Conservation (phyloP, 2,329 filamentous ascomycete genomes). For the Gremmenia infestans region DNA sequence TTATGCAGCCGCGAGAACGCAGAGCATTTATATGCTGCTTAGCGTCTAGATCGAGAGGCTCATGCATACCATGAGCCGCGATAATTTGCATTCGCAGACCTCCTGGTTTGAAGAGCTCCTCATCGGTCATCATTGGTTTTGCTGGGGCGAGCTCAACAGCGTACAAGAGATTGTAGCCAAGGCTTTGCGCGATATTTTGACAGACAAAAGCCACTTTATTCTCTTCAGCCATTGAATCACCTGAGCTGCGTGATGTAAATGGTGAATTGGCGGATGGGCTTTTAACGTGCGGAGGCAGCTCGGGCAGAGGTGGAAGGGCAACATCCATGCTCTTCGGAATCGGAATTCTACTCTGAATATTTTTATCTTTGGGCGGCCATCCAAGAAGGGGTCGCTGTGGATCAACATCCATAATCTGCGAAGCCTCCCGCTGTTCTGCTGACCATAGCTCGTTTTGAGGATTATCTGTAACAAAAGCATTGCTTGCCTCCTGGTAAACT, state of each 20-base stretch:
- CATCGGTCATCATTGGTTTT: conserved; percentile 15
- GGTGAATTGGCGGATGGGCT: neutral
- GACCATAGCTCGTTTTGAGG: neutral
- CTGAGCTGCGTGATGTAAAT: neutral
- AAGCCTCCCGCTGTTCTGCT: neutral
- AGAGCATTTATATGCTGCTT: conserved; percentile 25
- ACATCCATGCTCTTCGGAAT: neutral
- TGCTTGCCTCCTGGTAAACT: neutral
- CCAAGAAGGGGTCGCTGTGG: neutral
- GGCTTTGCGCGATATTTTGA: conserved; percentile 20
- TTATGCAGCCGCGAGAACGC: conserved; percentile 9
- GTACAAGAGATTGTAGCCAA: conserved; percentile 31
- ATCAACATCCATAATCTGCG: neutral
- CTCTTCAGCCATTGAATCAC: conserved; percentile 11
- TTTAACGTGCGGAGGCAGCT: neutral
- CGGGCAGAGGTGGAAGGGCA: neutral
- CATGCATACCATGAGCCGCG: conserved; percentile 25
- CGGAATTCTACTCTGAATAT: neutral
- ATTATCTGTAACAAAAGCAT: neutral
- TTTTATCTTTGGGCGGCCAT: neutral
- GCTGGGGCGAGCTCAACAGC: conserved; percentile 15
- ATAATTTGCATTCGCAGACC: conserved; percentile 23
- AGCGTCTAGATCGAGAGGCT: conserved; percentile 18
- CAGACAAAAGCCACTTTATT: conserved; percentile 21
- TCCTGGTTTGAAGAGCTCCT: conserved; percentile 15